Base-by-base conservation (phyloP, 805 yeast genomes). In the Barnettozyma salicaria region DNA sequence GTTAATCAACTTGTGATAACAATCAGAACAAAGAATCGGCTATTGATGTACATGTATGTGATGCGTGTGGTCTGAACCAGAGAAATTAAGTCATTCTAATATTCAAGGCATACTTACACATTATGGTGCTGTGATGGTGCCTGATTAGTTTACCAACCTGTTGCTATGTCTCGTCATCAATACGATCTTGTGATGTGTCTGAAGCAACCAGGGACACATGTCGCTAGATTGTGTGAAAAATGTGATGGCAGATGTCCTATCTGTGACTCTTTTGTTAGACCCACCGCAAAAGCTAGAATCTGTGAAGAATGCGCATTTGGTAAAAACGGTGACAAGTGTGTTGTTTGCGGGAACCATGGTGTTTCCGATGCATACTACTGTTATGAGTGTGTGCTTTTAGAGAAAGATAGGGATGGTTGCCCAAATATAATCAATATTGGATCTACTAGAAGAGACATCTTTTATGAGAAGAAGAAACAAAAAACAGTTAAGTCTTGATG, bases 211-310 rank as follows among this genome's bases (percentile, higher is more conserved):
- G 97, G 97, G 1, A 71, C 77, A 0, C 60, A 64, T 13, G 56
- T 74, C 4, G 97, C 95, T 1, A 63, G 68, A 34, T 65, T 89
- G 4, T 89, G 97, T 52, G 78, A 75, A 22, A 83, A 73, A 56
- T 89, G 97, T 57, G 96, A 89, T 55, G 97, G 96, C 2, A 71
- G 78, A 47, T 89, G 97, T 52, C 96, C 96, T 3, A 67, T 78
- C 3, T 89, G 97, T 58, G 97, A 88, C 53, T 82, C 95, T 2
- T 74, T 70, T 47, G 95, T 86, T 6, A 75, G 79, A 43, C 87
- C 92, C 1, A 70, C 74, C 7, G 67, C 72, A 13, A 59, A 66
- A 40, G 96, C 77, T 2, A 67, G 82, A 40, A 70, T 87, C 16
- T 89, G 97, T 58, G 89, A 82, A 41, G 90, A 80, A 44, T 89